These are phyloP conservation scores for Lentinula guzmanii DNA, from an alignment of 768 basidiomycete species.

Conservation along the genomic window DNA sequence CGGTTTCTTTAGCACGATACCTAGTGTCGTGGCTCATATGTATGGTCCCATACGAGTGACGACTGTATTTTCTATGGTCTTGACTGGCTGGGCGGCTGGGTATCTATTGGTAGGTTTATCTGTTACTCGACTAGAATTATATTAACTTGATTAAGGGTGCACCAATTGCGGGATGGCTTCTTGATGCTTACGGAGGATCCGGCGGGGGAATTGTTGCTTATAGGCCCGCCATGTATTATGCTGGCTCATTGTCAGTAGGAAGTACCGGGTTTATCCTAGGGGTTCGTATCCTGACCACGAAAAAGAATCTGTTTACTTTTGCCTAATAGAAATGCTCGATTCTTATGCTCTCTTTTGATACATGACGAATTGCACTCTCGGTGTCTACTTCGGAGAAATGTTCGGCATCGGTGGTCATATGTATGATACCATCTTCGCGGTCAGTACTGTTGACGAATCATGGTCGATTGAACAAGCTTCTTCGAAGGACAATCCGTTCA, in stretches of 20 bases:
- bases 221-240: slow-evolving; percentile 1
- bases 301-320: not conserved
- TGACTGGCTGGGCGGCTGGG: slow-evolving; percentile 23
- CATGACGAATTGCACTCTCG: not conserved
- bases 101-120: slow-evolving; percentile 6
- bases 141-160: not conserved
- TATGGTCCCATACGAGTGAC: slow-evolving; percentile 22
- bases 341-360: not conserved
- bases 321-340: not conserved
- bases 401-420: not conserved
- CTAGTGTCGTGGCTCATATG: slow-evolving; percentile 21
- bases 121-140: too few species aligned
- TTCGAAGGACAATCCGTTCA: not conserved
- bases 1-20: slow-evolving; percentile 27
- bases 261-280: not conserved
- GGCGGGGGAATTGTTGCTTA: not conserved
- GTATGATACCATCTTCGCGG: not conserved
- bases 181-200: slow-evolving; percentile 1
- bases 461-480: not conserved
- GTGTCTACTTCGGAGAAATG: not conserved
- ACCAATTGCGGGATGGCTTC: not conserved
- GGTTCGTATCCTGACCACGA: not conserved
- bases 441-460: not conserved
- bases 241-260: slow-evolving; percentile 1
- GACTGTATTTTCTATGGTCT: slow-evolving; percentile 27